These are phyloP conservation scores for Bolboschoenus planiculmis DNA, from an alignment of 176 grass and related monocot genomes.

Conservation along the genomic window DNA sequence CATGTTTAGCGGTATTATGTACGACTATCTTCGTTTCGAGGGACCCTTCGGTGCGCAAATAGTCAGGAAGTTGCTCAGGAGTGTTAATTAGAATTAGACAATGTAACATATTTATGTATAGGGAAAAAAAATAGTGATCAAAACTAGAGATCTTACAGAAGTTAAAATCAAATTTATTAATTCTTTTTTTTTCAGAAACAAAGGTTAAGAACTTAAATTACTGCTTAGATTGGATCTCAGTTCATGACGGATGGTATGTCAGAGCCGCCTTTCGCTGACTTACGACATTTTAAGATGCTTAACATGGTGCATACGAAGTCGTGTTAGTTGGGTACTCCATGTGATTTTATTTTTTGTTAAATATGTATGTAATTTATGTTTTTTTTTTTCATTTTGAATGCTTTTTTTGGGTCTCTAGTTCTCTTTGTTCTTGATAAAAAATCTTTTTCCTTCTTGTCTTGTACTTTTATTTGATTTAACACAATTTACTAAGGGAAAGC, in stretches of 20 bases:
- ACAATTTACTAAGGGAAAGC: background rate
- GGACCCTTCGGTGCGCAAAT: conserved; percentile 21
- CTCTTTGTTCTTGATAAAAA: background rate
- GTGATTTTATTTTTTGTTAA: background rate
- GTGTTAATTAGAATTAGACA: background rate
- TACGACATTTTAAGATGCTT: background rate
- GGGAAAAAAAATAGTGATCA: background rate
- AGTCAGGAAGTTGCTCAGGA: background rate
- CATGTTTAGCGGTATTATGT: conserved; percentile 45
- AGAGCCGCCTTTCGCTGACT: too few species aligned
- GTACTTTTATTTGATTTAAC: background rate
- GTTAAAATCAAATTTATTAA: background rate
- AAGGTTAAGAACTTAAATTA: too few species aligned
- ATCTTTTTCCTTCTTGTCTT: background rate
- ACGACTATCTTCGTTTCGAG: conserved; percentile 57
- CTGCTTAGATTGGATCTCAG: too few species aligned
- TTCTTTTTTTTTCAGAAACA: background rate
- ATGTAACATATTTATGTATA: background rate
- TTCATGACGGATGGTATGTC: too few species aligned
- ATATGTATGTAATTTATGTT: background rate
- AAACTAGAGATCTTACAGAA: background rate
- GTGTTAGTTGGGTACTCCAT: background rate
- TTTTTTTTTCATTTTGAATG: background rate
- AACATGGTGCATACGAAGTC: background rate
- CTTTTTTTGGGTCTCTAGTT: background rate